Evolutionary conservation across 805 yeast genomes (phyloP).

Genomic region (Saccharomycopsis fibuligera): DNA sequence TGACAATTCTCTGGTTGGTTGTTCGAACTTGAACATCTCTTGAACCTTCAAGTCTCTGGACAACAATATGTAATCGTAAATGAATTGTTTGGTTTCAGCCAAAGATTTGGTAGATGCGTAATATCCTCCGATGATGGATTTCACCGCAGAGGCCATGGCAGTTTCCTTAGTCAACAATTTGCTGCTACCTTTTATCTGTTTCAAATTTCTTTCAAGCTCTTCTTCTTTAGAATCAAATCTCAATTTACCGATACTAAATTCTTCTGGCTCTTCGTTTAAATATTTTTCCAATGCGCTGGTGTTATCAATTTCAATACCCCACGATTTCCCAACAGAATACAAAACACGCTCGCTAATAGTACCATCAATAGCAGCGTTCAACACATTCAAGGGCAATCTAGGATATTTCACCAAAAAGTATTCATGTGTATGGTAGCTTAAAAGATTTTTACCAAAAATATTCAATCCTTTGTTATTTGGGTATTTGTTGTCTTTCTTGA

Average conservation of each 20-base stretch:
- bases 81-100: constrained; percentile 58
- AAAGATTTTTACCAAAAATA: constrained; percentile 72
- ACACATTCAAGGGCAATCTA: constrained; percentile 75
- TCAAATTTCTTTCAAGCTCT: constrained; percentile 9
- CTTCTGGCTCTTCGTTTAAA: constrained; percentile 61
- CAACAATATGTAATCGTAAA: constrained; percentile 57
- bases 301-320: constrained; percentile 86
- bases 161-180: constrained; percentile 13
- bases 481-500: constrained; percentile 36
- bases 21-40: constrained; percentile 70
- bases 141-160: constrained; percentile 61
- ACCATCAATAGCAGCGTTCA: constrained; percentile 69
- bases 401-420: constrained; percentile 74
- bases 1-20: constrained; percentile 80
- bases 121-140: constrained; percentile 78
- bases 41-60: constrained; percentile 77
- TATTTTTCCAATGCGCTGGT: constrained; percentile 58
- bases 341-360: constrained; percentile 65
- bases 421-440: constrained; percentile 72
- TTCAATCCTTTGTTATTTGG: constrained; percentile 75
- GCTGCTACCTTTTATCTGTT: not conserved
- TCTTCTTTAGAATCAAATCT: constrained; percentile 36
- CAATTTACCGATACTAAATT: constrained; percentile 63
- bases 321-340: constrained; percentile 57
- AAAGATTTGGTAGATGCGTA: constrained; percentile 66